Base-by-base conservation (phyloP, 805 yeast species). In the Priceomyces medius region DNA sequence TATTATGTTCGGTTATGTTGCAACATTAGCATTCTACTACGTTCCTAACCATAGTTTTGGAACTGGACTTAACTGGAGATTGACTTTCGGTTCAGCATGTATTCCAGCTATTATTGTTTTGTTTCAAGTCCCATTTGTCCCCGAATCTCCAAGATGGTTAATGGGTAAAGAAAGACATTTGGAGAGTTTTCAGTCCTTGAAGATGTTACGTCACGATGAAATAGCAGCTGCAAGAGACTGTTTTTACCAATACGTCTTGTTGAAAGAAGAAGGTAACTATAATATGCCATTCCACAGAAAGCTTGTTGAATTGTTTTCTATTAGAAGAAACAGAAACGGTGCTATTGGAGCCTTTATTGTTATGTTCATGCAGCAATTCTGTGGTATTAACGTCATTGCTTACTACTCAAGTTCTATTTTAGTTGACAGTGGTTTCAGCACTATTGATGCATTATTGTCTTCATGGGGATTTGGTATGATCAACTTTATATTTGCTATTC, bases 361-460 rank as follows among this genome's bases (percentile, higher is more conserved):
- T 44, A 86, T 87, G 78, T 83, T 85, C 57, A 81, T 82, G 85
- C 93, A 85, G 64, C 91, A 86, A 58, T 83, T 85, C 64, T 86
- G 91, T 63, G 93, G 93, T 48, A 77, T 85, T 60, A 86, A 85
- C 54, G 88, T 85, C 40, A 84, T 85, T 60, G 88, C 91, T 12
- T 83, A 85, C 64, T 85, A 83, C 60, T 82, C 89, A 0, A 81
- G 89, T 0, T 70, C 83, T 7, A 85, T 85, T 42, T 85, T 86
- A 64, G 59, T 71, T 13, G 73, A 79, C 39, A 77, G 87, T 14
- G 83, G 82, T 26, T 80, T 81, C 62, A 58, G 74, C 19, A 77
- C 74, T 43, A 67, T 75, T 46, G 68, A 76, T 41, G 80, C 91
- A 0, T 60, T 85, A 55, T 64, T 83, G 53, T 90, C 90, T 0